A percentile compares a stretch with the other conserved stretches of the same genome.
These are phyloP conservation scores for Beauveria sp. DNA, from an alignment of 2,329 filamentous ascomycete species.

Conservation along the genomic window DNA sequence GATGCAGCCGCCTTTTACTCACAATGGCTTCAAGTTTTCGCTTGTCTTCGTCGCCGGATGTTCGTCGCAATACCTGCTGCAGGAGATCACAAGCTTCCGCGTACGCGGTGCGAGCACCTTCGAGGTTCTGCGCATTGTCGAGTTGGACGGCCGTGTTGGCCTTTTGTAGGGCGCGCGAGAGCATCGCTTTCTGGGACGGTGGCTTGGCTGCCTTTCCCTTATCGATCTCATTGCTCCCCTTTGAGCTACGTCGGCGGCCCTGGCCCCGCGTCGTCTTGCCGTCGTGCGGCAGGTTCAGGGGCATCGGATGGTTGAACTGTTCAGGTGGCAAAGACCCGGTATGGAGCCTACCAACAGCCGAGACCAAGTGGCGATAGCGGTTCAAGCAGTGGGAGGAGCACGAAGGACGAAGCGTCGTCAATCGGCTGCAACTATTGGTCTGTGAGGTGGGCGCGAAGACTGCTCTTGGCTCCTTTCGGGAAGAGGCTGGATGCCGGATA, in stretches of 20 bases:
- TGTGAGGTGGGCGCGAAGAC: background rate
- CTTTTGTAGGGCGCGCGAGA: constrained; percentile 90
- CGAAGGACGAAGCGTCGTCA: background rate
- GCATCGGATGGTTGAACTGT: background rate
- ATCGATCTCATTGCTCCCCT: constrained; percentile 24
- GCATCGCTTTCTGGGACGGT: constrained; percentile 87
- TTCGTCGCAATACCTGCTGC: constrained; percentile 79
- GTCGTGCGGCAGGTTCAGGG: background rate
- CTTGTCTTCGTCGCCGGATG: constrained; percentile 76
- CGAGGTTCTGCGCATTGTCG: constrained; percentile 92
- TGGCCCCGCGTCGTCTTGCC: constrained; percentile 19
- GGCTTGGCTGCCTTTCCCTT: constrained; percentile 29
- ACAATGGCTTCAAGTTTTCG: constrained; percentile 91
- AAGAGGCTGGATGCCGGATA: background rate
- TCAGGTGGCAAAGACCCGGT: background rate
- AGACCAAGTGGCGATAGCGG: constrained; percentile 10
- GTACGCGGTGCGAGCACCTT: constrained; percentile 85
- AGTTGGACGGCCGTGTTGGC: constrained; percentile 92
- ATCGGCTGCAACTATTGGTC: background rate
- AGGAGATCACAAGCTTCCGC: constrained; percentile 82
- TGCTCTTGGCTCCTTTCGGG: background rate
- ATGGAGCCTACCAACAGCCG: background rate
- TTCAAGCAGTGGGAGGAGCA: background rate
- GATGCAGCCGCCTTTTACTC: constrained; percentile 32
- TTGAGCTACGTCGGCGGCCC: constrained; percentile 25